Percentiles rank a stretch among this genome's conserved stretches.
phyloP scores from a whole-genome alignment of 73 alveolate species.

The Effrenium voratum region DNA sequence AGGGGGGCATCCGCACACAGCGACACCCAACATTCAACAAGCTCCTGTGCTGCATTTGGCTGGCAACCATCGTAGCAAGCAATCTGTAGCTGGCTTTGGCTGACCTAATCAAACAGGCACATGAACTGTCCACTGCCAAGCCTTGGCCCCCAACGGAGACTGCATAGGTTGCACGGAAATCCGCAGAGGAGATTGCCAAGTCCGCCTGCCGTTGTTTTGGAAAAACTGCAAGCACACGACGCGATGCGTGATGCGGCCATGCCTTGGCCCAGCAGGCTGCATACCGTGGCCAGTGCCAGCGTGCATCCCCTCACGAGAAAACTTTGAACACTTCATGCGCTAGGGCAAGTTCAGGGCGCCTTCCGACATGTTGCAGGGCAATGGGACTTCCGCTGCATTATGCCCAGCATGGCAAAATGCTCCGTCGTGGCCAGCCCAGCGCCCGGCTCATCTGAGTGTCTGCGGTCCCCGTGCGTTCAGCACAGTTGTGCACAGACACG shows the following conservation, averaged over 20 bases:
- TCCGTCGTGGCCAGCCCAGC: not conserved
- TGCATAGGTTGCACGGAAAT: constrained; percentile 21
- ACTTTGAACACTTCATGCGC: not conserved
- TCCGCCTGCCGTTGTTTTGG: not conserved
- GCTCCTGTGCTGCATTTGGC: constrained; percentile 3
- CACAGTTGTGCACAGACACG: too few species aligned
- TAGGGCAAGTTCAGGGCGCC: not conserved
- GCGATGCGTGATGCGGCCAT: not conserved
- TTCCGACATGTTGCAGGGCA: not conserved
- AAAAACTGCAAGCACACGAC: not conserved
- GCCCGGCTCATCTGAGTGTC: not conserved
- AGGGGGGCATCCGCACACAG: not conserved
- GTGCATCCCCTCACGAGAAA: not conserved
- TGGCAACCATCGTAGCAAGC: constrained; percentile 4
- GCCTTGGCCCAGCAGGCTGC: not conserved
- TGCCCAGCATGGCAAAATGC: not conserved
- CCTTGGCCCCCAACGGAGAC: constrained; percentile 19
- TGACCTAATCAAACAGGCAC: too few species aligned
- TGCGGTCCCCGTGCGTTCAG: not conserved
- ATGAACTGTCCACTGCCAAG: too few species aligned
- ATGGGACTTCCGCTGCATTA: not conserved
- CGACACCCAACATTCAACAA: not conserved
- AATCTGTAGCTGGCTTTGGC: constrained; percentile 36
- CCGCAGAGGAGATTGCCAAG: constrained; percentile 31
- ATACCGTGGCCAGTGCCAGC: not conserved